Base-by-base conservation (phyloP, 352 stramenopile genomes). In the Phytopythium chamaehyphon region DNA sequence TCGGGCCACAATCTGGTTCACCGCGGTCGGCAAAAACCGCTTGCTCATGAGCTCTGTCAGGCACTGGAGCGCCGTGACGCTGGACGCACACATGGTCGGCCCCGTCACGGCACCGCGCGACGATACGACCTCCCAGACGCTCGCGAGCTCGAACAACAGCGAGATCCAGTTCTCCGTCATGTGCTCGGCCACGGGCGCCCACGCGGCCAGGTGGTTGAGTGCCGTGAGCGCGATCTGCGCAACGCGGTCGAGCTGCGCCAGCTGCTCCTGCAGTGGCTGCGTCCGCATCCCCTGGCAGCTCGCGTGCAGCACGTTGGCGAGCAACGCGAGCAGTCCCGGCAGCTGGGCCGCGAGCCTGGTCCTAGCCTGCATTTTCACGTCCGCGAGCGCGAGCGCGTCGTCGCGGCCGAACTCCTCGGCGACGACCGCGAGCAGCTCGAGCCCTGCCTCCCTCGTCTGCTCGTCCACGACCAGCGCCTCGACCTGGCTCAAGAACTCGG, bases 351-450 rank as follows among this genome's bases (percentile, higher is more conserved):
- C 54, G 21, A 90, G 51, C 45, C 71, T 66, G 10, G 23, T 15
- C 40, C 81, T 74, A 3, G 70, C 80, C 19, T 69, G 66, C 1
- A 51, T 61, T 62, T 86, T 88, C 9, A 62, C 35, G 19, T 62
- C 63, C 10, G 80, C 75, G 19, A 88, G 55, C 23, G 71, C 71
- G 7, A 82, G 49, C 14, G 75, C 74, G 51, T 88, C 76, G 0
- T 90, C 77, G 16, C 80, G 77, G 7, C 80, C 77, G 59, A 90
- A 89, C 59, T 90, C 80, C 40, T 90, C 80, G 22, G 64, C 71
- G 1, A 90, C 62, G 2, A 89, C 75, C 23, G 53, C 47, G 1
- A 90, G 53, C 35, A 90, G 59, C 47, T 90, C 69, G 16, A 90
- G 59, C 7, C 80, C 80, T 24, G 51, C 72, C 54, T 73, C 58